Evolutionary conservation across 176 grass and related monocot genomes (phyloP).

Genomic region (Echinochloa phyllopogon): DNA sequence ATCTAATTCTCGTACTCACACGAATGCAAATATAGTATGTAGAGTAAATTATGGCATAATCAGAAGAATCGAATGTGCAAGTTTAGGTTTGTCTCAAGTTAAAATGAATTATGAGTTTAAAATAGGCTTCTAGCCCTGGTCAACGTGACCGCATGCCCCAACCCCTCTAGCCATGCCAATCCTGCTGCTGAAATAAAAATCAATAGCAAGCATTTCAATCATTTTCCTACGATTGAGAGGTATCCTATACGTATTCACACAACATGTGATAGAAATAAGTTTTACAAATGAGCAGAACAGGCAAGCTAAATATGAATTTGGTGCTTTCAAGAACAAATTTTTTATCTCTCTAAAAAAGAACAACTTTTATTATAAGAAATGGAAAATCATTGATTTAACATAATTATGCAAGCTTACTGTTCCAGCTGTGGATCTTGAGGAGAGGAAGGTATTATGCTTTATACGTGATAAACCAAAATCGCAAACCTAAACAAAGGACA

Average conservation of each 20-base stretch:
- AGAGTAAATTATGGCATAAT: neutral
- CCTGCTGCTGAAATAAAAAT: neutral
- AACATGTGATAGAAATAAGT: slow-evolving; percentile 3
- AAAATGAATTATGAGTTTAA: neutral
- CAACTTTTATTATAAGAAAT: neutral
- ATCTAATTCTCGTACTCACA: slow-evolving; percentile 16
- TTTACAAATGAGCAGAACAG: slow-evolving; percentile 31
- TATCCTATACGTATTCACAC: slow-evolving; percentile 19
- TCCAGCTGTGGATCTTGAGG: slow-evolving; percentile 96
- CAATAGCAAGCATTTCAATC: neutral
- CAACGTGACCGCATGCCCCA: neutral
- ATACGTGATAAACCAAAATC: slow-evolving; percentile 98
- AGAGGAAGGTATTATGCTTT: slow-evolving; percentile 94
- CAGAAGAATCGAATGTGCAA: slow-evolving; percentile 10
- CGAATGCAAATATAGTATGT: neutral
- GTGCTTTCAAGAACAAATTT: slow-evolving; percentile 28
- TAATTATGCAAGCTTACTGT: slow-evolving; percentile 72
- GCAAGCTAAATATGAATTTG: neutral
- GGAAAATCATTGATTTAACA: slow-evolving; percentile 36
- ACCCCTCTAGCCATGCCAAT: slow-evolving; percentile 1
- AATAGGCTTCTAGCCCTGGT: neutral
- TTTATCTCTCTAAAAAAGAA: neutral
- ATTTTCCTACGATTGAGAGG: neutral
- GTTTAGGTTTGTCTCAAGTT: slow-evolving; percentile 14
- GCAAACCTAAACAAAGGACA: slow-evolving; percentile 71